Conservation (phyloP, 768 basidiomycete species). For the Fomitopsis pulvina region DNA sequence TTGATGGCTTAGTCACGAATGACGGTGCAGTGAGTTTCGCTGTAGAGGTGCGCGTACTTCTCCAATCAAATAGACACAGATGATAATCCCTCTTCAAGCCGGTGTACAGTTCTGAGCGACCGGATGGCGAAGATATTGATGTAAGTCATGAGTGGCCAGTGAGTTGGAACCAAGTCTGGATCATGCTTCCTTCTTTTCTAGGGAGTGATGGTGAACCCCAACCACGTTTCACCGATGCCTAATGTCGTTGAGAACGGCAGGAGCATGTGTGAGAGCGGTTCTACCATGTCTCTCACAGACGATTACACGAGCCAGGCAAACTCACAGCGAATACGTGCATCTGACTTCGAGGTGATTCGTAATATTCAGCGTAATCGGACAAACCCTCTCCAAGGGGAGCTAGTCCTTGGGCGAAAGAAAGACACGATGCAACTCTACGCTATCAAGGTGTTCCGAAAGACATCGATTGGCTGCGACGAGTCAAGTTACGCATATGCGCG, state of each 20-base stretch:
- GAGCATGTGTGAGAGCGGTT: constrained; percentile 15
- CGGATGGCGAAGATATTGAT: constrained; percentile 43
- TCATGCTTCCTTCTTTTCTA: no score
- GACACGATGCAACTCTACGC: constrained; percentile 4
- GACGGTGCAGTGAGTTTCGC: constrained; percentile 31
- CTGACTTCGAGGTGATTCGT: constrained; percentile 13
- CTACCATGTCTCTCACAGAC: constrained; percentile 6
- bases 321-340: constrained; percentile 2
- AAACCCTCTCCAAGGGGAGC: constrained; percentile 8
- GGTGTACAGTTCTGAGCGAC: neutral
- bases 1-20: neutral
- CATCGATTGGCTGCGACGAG: neutral
- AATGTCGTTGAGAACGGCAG: neutral
- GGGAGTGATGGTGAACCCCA: constrained; percentile 38
- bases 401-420: constrained; percentile 8
- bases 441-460: constrained; percentile 13
- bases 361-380: constrained; percentile 4
- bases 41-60: constrained; percentile 28
- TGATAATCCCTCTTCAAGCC: neutral
- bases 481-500: neutral
- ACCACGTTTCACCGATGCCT: neutral
- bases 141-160: constrained; percentile 22
- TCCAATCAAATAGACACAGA: neutral
- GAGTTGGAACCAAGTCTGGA: neutral
- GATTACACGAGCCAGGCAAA: neutral